A percentile compares a stretch with the other conserved stretches of the same genome.
These are phyloP conservation scores for Teunomyces tritomae DNA, from an alignment of 805 yeast genomes.

Conservation along the genomic window DNA sequence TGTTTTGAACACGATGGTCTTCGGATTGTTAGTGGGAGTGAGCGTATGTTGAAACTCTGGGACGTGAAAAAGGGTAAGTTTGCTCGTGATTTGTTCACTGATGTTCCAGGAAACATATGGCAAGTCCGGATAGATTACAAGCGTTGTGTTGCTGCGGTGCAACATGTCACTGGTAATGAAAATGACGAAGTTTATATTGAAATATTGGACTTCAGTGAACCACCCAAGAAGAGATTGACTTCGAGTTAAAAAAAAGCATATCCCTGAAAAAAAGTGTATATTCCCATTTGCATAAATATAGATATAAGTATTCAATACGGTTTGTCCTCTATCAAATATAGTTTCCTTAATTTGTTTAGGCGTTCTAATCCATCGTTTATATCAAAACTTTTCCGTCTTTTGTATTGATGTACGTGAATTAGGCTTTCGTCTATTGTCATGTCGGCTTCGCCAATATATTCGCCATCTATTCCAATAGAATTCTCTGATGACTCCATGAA, in stretches of 20 bases:
- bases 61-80: constrained; percentile 74
- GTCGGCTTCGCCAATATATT: constrained; percentile 15
- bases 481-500: constrained; percentile 20
- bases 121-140: constrained; percentile 84
- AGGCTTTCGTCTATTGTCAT: constrained; percentile 4
- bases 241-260: background rate
- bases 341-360: constrained; percentile 32
- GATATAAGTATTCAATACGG: background rate
- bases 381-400: constrained; percentile 24
- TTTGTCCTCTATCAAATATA: constrained; percentile 25
- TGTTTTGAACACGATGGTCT: constrained; percentile 89
- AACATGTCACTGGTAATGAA: constrained; percentile 44
- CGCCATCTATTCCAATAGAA: constrained; percentile 26
- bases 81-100: constrained; percentile 68
- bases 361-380: constrained; percentile 32
- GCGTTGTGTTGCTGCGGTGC: constrained; percentile 89
- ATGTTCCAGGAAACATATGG: constrained; percentile 87
- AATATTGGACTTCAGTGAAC: constrained; percentile 71
- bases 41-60: constrained; percentile 84
- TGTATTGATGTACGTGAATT: constrained; percentile 2
- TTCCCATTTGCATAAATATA: background rate
- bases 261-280: no score
- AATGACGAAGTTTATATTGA: constrained; percentile 70
- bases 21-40: constrained; percentile 85
- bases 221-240: constrained; percentile 10